Conservation (phyloP, 805 yeast genomes). For the Monosporozyma unispora region DNA sequence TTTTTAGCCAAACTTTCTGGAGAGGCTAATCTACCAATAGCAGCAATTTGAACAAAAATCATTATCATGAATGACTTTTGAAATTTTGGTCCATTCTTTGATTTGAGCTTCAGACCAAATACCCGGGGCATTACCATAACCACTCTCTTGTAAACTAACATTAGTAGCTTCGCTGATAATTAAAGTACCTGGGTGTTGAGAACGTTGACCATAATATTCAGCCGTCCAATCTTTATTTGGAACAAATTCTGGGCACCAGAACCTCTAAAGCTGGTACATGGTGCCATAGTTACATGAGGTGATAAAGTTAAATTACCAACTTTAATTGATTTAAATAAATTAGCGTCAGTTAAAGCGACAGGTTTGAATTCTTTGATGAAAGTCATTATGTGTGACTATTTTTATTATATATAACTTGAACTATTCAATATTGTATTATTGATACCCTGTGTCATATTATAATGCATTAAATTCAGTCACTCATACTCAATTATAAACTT, state of each 20-base stretch:
- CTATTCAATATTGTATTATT: too few species aligned
- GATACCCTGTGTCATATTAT: too few species aligned
- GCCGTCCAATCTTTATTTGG: slow-evolving; percentile 35
- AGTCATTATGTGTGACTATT: slow-evolving; percentile 7
- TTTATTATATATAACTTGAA: too few species aligned
- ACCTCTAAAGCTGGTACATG: slow-evolving; percentile 38
- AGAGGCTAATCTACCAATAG: slow-evolving; percentile 34
- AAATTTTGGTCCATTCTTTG: slow-evolving; percentile 41
- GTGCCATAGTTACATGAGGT: slow-evolving; percentile 31
- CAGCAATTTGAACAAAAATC: slow-evolving; percentile 44
- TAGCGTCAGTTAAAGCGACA: slow-evolving; percentile 27
- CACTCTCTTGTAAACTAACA: slow-evolving; percentile 34
- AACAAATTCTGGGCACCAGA: slow-evolving; percentile 26
- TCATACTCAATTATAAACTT: too few species aligned
- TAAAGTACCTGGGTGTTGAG: slow-evolving; percentile 46
- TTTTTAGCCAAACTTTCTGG: slow-evolving; percentile 31
- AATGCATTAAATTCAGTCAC: too few species aligned
- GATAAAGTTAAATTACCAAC: slow-evolving; percentile 32
- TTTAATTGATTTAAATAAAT: slow-evolving; percentile 37
- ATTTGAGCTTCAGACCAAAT: slow-evolving; percentile 39
- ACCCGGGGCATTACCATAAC: slow-evolving; percentile 38
- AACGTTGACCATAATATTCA: slow-evolving; percentile 46
- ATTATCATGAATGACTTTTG: slow-evolving; percentile 41
- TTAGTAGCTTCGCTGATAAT: slow-evolving; percentile 50
- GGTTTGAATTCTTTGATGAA: slow-evolving; percentile 22